A percentile compares a stretch with the other conserved stretches of the same genome.
Conservation (phyloP, 495 filamentous ascomycete genomes). For the Emericellopsis terricola region DNA sequence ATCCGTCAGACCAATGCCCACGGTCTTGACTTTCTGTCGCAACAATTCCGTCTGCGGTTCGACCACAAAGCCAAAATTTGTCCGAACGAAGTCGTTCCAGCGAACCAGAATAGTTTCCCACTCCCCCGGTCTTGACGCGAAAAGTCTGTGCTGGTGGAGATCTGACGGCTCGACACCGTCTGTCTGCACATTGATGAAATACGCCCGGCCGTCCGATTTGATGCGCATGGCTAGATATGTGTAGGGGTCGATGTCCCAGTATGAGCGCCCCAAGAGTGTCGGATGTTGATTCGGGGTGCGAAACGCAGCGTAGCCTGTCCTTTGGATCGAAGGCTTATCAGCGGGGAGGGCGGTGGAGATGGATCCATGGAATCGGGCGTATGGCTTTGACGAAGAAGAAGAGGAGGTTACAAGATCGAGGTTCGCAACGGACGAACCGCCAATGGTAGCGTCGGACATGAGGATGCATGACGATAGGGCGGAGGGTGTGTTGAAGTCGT, state of each 20-base stretch:
- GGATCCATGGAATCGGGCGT: constrained; percentile 64
- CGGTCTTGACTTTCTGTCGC: constrained; percentile 61
- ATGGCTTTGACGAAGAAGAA: constrained; percentile 28
- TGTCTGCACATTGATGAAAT: constrained; percentile 91
- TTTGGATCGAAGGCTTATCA: constrained; percentile 48
- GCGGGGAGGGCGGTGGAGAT: constrained; percentile 74
- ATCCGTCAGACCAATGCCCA: constrained; percentile 82
- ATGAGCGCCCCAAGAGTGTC: constrained; percentile 60
- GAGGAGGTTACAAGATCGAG: constrained; percentile 37
- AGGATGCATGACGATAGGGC: constrained; percentile 52
- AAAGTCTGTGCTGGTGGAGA: constrained; percentile 86
- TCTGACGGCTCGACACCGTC: constrained; percentile 84
- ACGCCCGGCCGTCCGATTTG: constrained; percentile 78
- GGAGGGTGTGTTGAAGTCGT: constrained; percentile 45
- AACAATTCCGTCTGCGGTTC: constrained; percentile 83
- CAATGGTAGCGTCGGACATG: constrained; percentile 74
- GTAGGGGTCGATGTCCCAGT: constrained; percentile 84
- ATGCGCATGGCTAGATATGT: constrained; percentile 75
- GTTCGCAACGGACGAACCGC: constrained; percentile 58
- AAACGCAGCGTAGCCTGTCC: constrained; percentile 80
- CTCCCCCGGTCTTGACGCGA: constrained; percentile 58
- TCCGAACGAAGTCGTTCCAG: constrained; percentile 84
- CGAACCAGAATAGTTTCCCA: constrained; percentile 90
- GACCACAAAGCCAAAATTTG: constrained; percentile 74
- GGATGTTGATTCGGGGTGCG: constrained; percentile 41